Conservation (phyloP, 2,329 filamentous ascomycete species). For the Ophiocordyceps unilateralis region DNA sequence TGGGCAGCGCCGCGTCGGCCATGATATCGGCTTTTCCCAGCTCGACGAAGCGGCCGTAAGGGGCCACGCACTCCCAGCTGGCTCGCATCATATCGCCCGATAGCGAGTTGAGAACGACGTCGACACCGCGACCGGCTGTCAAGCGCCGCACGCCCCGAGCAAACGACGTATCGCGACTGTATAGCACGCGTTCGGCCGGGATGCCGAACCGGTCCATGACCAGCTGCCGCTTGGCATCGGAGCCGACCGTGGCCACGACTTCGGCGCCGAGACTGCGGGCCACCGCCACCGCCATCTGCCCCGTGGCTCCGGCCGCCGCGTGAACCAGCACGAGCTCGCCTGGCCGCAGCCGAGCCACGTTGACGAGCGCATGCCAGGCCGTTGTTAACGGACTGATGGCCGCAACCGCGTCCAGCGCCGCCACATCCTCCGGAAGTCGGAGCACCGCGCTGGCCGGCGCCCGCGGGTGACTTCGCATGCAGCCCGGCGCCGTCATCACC, state of each 20-base stretch:
- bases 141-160: not conserved
- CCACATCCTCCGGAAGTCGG: not conserved
- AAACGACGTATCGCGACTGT: not conserved
- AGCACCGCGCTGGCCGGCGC: not conserved
- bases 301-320: not conserved
- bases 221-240: not conserved
- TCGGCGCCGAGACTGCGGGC: not conserved
- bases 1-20: not conserved
- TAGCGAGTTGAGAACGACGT: not conserved
- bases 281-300: not conserved
- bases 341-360: not conserved
- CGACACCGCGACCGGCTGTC: not conserved
- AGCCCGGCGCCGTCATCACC: not conserved
- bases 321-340: not conserved
- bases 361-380: not conserved
- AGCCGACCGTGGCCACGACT: not conserved
- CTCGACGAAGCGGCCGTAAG: not conserved
- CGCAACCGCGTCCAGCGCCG: not conserved
- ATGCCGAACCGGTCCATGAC: not conserved
- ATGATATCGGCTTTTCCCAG: not conserved
- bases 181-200: not conserved
- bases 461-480: not conserved
- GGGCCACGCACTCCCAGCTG: not conserved
- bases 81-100: not conserved
- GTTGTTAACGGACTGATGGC: not conserved